Conservation (phyloP, 441 rosid genomes). For the Brassica balearica region DNA sequence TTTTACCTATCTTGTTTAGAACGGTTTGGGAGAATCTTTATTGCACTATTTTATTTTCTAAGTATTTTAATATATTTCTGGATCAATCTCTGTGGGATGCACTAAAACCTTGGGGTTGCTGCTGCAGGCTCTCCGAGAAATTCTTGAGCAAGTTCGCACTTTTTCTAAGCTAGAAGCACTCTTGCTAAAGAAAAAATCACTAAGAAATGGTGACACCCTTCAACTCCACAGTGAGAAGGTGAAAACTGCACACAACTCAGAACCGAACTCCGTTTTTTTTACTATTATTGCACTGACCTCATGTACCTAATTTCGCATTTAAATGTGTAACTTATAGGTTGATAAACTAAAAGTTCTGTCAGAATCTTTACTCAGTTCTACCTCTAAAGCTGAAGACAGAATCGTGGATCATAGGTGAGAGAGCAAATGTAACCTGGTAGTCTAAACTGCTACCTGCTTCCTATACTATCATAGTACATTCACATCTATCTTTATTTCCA, state of each 20-base stretch:
- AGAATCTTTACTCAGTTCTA: constrained; percentile 80
- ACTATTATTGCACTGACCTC: not conserved
- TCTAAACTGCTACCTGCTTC: not conserved
- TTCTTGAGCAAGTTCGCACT: constrained; percentile 62
- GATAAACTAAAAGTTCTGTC: constrained; percentile 81
- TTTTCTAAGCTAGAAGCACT: constrained; percentile 71
- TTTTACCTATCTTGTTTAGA: constrained; percentile 2
- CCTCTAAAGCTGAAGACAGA: constrained; percentile 77
- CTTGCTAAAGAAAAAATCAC: constrained; percentile 72
- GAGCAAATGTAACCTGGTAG: no score
- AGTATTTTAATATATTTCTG: not conserved
- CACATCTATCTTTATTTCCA: not conserved
- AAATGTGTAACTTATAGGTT: constrained; percentile 45
- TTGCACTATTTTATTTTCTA: constrained; percentile 9
- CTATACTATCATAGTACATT: not conserved
- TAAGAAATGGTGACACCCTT: constrained; percentile 67
- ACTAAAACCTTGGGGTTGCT: constrained; percentile 23
- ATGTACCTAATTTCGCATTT: not conserved
- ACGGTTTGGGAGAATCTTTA: not conserved
- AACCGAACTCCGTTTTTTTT: not conserved
- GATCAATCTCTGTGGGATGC: not conserved
- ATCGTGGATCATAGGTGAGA: constrained; percentile 79
- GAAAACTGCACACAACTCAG: constrained; percentile 20
- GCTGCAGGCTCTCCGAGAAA: constrained; percentile 71
- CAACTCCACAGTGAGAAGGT: constrained; percentile 75